Percentiles rank a stretch among this genome's conserved stretches.
These are phyloP conservation scores for Medicago truncatula DNA, from an alignment of 306 rosid species.

Conservation along the genomic window MtrunA17r5.0-ANR NC_053047.1:6242001-6242500, in stretches of 20 bases:
- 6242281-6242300: slow-evolving; percentile 39
- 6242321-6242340: slow-evolving; percentile 56
- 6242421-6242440: background rate
- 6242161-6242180: too few relatives aligned
- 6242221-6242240: too few relatives aligned
- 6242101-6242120: too few relatives aligned
- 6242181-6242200: too few relatives aligned
- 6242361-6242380: background rate
- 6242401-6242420: background rate
- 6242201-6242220: too few relatives aligned
- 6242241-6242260: too few relatives aligned
- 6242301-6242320: slow-evolving; percentile 70
- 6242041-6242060: background rate
- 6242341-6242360: slow-evolving; percentile 47
- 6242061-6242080: background rate
- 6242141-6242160: background rate
- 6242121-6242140: too few relatives aligned
- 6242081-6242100: background rate
- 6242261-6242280: background rate
- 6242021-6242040: background rate
- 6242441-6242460: slow-evolving; percentile 1
- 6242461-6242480: background rate
- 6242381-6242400: background rate
- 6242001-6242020: background rate
- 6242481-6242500: background rate